A percentile compares a stretch with the other conserved stretches of the same genome.
Conservation (phyloP, 2,329 filamentous ascomycete genomes). For the Fonsecaea monophora region DNA sequence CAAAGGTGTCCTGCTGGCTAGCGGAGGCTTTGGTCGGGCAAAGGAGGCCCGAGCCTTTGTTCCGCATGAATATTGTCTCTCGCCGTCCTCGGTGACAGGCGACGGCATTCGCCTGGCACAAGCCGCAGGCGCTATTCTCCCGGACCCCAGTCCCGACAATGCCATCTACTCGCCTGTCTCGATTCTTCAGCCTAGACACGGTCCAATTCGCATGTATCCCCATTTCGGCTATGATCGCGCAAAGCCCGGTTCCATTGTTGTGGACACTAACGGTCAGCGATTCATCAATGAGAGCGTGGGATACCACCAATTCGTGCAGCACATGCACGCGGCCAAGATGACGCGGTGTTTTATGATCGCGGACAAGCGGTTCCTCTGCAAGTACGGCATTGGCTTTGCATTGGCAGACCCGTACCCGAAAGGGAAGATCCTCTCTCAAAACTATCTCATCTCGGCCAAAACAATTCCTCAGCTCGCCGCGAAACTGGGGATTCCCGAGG, state of each 20-base stretch:
- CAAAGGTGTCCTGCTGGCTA: constrained; percentile 46
- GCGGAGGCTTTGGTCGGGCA: constrained; percentile 46
- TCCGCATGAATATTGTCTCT: background rate
- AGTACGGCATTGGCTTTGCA: constrained; percentile 28
- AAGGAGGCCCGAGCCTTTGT: background rate
- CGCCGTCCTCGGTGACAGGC: constrained; percentile 40
- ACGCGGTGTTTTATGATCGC: constrained; percentile 16
- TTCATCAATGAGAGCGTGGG: constrained; percentile 48
- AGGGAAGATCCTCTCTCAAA: constrained; percentile 13
- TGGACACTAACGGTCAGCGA: constrained; percentile 44
- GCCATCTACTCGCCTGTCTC: constrained; percentile 40
- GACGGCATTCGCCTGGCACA: constrained; percentile 34
- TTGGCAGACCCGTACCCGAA: constrained; percentile 23
- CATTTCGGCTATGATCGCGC: constrained; percentile 42
- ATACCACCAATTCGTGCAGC: constrained; percentile 40
- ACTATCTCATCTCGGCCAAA: constrained; percentile 24
- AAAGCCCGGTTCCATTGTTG: constrained; percentile 47
- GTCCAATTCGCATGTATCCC: constrained; percentile 44
- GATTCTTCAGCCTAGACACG: constrained; percentile 21
- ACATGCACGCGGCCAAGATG: constrained; percentile 15
- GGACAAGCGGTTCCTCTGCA: constrained; percentile 13
- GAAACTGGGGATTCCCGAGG: constrained; percentile 38
- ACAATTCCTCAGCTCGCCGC: constrained; percentile 37
- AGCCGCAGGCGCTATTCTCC: constrained; percentile 24
- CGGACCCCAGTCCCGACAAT: constrained; percentile 43